Percentiles rank a stretch among this genome's conserved stretches.
phyloP scores from a whole-genome alignment of 2,329 filamentous ascomycete species.

The Drechslera avenae region DNA sequence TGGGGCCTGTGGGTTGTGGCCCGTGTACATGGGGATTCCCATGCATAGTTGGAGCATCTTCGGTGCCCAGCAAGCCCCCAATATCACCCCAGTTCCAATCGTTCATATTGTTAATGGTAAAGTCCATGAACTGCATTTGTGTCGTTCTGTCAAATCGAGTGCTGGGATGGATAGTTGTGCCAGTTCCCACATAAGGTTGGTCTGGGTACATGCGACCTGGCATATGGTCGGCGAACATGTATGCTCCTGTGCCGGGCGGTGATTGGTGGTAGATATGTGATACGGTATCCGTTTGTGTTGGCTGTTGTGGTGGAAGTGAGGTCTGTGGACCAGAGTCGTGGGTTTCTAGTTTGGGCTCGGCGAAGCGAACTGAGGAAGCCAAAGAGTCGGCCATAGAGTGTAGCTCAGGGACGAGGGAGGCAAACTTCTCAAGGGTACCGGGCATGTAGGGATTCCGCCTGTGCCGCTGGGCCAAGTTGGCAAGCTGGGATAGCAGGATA shows the following conservation, averaged over 20 bases:
- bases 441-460: conserved; percentile 44
- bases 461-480: conserved; percentile 41
- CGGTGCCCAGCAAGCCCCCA: conserved; percentile 33
- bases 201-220: conserved; percentile 31
- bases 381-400: conserved; percentile 42
- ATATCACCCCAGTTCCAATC: conserved; percentile 46
- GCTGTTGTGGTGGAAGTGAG: conserved; percentile 16
- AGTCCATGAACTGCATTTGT: conserved; percentile 46
- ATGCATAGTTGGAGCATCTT: conserved; percentile 19
- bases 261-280: conserved; percentile 32
- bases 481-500: conserved; percentile 43
- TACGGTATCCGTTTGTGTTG: conserved; percentile 15
- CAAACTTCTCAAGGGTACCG: conserved; percentile 47
- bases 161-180: conserved; percentile 19
- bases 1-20: conserved; percentile 8
- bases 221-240: conserved; percentile 37
- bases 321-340: conserved; percentile 4
- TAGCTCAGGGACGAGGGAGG: conserved; percentile 45
- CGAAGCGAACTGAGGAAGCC: conserved; percentile 17
- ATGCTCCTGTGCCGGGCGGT: conserved; percentile 33
- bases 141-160: conserved; percentile 34
- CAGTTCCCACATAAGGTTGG: conserved; percentile 18
- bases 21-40: conserved; percentile 13
- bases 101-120: conserved; percentile 43
- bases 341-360: conserved; percentile 12